phyloP scores from a whole-genome alignment of 441 rosid genomes.

The Daphne laureola region DNA sequence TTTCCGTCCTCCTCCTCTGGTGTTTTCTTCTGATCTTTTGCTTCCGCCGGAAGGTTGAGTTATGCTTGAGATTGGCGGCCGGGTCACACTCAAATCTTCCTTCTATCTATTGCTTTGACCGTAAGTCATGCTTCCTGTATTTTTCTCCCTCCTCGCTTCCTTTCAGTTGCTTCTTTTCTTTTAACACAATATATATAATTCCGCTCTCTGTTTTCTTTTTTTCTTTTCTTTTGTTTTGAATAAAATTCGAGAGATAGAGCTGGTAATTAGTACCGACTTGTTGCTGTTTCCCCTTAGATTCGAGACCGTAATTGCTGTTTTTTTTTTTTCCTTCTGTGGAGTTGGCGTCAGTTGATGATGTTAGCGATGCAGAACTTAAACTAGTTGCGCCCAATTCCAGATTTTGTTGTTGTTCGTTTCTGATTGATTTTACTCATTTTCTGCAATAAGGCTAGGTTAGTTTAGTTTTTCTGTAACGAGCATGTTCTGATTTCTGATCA shows the following conservation, averaged over 20 bases:
- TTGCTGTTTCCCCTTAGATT: neutral
- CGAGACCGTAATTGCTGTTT: conserved; percentile 2
- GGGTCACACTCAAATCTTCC: conserved; percentile 20
- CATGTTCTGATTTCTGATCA: neutral
- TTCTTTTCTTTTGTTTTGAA: neutral
- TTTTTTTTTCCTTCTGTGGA: conserved; percentile 2
- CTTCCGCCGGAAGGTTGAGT: conserved; percentile 1
- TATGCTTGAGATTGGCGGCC: conserved; percentile 8
- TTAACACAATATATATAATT: too few species aligned
- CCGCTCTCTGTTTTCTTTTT: neutral
- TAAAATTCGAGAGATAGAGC: conserved; percentile 2
- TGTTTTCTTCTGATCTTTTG: neutral
- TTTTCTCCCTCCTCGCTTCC: conserved; percentile 9
- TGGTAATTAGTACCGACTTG: neutral
- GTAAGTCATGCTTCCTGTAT: conserved; percentile 34
- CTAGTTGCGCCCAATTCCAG: conserved; percentile 5
- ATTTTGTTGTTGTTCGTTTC: neutral
- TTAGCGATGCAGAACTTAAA: conserved; percentile 5
- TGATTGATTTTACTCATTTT: neutral
- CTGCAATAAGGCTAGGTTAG: neutral
- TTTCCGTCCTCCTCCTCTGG: neutral
- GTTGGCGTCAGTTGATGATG: neutral
- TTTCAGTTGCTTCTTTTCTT: neutral
- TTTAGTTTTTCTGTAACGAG: conserved; percentile 1
- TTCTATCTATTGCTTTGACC: conserved; percentile 33